These are phyloP conservation scores for Solanum paucissectum DNA, from an alignment of 257 asterid genomes.

Conservation along the genomic window DNA sequence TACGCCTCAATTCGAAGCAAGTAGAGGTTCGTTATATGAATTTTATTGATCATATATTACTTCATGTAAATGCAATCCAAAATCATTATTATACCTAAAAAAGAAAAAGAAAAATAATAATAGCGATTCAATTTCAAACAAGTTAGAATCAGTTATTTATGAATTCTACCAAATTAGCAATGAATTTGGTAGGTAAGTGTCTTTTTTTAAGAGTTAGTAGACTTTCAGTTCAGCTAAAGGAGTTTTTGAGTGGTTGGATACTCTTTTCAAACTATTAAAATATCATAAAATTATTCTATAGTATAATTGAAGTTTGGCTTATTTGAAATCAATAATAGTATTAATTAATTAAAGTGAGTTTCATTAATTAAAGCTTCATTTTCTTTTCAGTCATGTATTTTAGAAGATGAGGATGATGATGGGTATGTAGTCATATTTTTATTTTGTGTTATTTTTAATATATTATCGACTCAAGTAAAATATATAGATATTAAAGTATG, in stretches of 20 bases:
- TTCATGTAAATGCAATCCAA: background rate
- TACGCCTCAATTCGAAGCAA: background rate
- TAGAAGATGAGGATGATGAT: no score
- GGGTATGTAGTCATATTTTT: accelerated
- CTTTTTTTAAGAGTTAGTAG: background rate
- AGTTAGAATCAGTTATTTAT: background rate
- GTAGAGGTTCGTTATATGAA: background rate
- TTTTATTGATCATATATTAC: background rate
- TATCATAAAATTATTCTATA: background rate
- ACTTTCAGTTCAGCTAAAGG: background rate
- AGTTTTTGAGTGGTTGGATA: background rate
- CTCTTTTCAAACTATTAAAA: background rate
- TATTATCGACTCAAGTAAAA: background rate
- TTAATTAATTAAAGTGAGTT: background rate
- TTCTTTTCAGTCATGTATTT: background rate
- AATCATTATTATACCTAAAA: background rate
- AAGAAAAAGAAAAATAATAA: background rate
- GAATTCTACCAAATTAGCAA: background rate
- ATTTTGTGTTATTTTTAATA: background rate
- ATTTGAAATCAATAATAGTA: background rate
- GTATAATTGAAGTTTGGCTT: background rate
- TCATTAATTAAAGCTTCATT: background rate
- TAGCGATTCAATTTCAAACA: no score
- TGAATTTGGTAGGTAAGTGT: background rate
- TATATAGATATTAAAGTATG: background rate